Conservation (phyloP, 352 stramenopile species). For the Pythium biforme region DNA sequence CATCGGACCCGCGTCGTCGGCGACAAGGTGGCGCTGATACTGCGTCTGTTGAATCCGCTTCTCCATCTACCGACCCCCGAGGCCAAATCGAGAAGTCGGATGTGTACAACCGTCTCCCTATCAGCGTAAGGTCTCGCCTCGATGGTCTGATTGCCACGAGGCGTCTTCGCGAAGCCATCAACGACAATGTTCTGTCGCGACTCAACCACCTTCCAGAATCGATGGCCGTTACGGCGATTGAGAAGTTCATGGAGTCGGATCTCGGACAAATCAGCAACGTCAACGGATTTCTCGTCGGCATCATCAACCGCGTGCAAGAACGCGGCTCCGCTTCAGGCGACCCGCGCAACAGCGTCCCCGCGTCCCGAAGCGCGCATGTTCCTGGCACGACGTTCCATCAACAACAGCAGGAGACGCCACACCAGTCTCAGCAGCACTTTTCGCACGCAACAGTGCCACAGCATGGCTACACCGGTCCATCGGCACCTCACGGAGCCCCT, state of each 20-base stretch:
- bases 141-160: slow-evolving; percentile 54
- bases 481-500: not conserved
- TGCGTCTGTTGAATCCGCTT: not conserved
- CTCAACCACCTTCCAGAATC: slow-evolving; percentile 67
- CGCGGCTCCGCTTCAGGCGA: slow-evolving; percentile 21
- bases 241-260: slow-evolving; percentile 81
- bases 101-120: slow-evolving; percentile 58
- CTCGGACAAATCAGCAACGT: slow-evolving; percentile 73
- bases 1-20: slow-evolving; percentile 39
- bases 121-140: slow-evolving; percentile 45
- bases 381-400: slow-evolving; percentile 9
- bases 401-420: slow-evolving; percentile 2
- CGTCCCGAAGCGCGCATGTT: not conserved
- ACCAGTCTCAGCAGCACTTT: slow-evolving; percentile 9
- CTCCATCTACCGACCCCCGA: not conserved
- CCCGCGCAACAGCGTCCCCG: not conserved
- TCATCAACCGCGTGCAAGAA: slow-evolving; percentile 83
- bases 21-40: slow-evolving; percentile 12
- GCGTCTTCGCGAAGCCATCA: slow-evolving; percentile 56
- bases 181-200: slow-evolving; percentile 74
- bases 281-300: slow-evolving; percentile 79
- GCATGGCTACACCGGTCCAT: slow-evolving; percentile 4
- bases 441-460: slow-evolving; percentile 1
- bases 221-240: slow-evolving; percentile 58
- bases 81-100: slow-evolving; percentile 34